Evolutionary conservation across 2,329 filamentous ascomycete genomes (phyloP).

Genomic region (Daldinia sp.): DNA sequence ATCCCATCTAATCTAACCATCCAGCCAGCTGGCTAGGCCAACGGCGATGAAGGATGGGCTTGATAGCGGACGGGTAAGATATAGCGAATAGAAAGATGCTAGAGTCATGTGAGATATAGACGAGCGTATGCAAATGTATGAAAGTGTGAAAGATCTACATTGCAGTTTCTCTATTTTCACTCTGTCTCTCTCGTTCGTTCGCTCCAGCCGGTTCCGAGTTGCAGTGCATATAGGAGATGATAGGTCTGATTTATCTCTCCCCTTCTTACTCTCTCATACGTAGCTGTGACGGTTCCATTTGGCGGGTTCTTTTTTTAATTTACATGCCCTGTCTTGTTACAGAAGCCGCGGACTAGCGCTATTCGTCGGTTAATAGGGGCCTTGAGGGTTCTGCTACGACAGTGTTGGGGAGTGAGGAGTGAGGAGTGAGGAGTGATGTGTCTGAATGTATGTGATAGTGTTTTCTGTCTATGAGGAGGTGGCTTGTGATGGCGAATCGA

Average conservation of each 20-base stretch:
- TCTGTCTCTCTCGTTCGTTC: background rate
- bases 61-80: background rate
- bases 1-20: no score
- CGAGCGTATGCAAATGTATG: background rate
- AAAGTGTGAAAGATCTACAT: slow-evolving; percentile 18
- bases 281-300: background rate
- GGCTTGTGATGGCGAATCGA: background rate
- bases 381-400: slow-evolving; percentile 8
- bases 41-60: background rate
- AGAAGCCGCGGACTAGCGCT: background rate
- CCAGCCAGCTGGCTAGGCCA: no score
- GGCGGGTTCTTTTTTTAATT: background rate
- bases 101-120: background rate
- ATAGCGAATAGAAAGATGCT: background rate
- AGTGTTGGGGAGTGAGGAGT: background rate
- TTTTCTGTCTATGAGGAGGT: background rate
- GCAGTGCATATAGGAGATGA: background rate
- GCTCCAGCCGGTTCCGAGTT: slow-evolving; percentile 16
- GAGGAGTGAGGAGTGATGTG: background rate
- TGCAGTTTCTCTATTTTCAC: background rate
- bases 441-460: background rate
- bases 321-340: background rate
- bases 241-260: background rate
- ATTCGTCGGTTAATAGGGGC: slow-evolving; percentile 2
- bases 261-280: no score